These are phyloP conservation scores for Austroboletus novae-zelandiae DNA, from an alignment of 1,284 basidiomycete genomes.

Conservation along the genomic window DNA sequence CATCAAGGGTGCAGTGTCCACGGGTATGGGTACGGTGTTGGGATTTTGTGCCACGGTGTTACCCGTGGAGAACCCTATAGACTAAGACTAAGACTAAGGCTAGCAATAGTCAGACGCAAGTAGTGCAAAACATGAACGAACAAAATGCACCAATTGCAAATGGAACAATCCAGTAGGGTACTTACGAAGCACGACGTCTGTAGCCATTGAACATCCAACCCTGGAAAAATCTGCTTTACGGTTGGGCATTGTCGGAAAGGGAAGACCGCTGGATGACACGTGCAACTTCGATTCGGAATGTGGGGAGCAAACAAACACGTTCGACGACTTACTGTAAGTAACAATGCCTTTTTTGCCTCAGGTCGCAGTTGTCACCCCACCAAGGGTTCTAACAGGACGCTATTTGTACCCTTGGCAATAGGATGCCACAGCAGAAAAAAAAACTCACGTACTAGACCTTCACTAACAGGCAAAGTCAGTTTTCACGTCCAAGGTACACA, in stretches of 20 bases:
- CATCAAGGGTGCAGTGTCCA: too few relatives aligned
- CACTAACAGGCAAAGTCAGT: too few relatives aligned
- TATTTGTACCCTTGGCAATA: too few relatives aligned
- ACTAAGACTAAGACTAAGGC: too few relatives aligned
- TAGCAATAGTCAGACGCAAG: conserved; percentile 33
- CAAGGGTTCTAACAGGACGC: conserved; percentile 64
- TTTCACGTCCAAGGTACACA: too few relatives aligned
- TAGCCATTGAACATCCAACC: conserved; percentile 88
- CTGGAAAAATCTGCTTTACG: conserved; percentile 65
- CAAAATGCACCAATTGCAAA: conserved; percentile 68
- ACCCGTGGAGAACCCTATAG: too few relatives aligned
- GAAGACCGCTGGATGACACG: conserved; percentile 60
- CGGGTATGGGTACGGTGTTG: too few relatives aligned
- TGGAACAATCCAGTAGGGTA: conserved; percentile 80
- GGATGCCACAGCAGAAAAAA: too few relatives aligned
- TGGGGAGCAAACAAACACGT: background rate
- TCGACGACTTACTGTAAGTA: conserved; percentile 70
- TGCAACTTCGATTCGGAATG: background rate
- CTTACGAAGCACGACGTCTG: conserved; percentile 71
- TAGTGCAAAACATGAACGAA: background rate
- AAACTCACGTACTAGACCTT: too few relatives aligned
- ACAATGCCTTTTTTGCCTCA: conserved; percentile 78
- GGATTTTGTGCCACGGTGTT: too few relatives aligned
- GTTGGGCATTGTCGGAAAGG: conserved; percentile 77
- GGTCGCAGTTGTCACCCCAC: conserved; percentile 83